Base-by-base conservation (phyloP, 495 filamentous ascomycete species). In the Parachaetomium inaequale region DNA sequence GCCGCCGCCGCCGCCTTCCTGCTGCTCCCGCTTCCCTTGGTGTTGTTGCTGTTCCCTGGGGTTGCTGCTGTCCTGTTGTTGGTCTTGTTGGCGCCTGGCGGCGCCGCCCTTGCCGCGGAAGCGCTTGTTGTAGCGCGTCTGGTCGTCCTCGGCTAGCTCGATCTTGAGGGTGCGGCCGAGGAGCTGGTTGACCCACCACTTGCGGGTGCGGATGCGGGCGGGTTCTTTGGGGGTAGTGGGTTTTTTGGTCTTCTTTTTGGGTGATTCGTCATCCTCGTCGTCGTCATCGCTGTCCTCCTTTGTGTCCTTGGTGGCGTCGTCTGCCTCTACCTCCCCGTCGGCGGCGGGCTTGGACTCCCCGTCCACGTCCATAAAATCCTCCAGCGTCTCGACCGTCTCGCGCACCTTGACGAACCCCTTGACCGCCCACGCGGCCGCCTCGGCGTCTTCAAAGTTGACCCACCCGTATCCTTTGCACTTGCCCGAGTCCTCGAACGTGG, bases 381-480 rank as follows among this genome's bases (percentile, higher is more conserved):
- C 82, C 49, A 84, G 70, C 23, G 76, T 78, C 32, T 78, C 76
- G 21, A 79, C 71, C 32, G 73, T 80, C 58, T 90, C 85, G 60
- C 80, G 78, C 45, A 87, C 76, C 67, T 84, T 80, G 51, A 92
- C 81, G 69, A 84, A 96, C 2, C 95, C 95, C 63, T 84, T 87
- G 65, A 96, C 91, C 8, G 92, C 94, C 68, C 83, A 85, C 66
- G 85, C 79, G 0, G 89, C 91, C 0, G 87, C 83, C 21, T 88
- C 86, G 19, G 91, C 64, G 26, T 91, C 86, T 70, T 87, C 86
- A 76, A 98, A 99, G 42, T 88, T 87, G 51, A 98, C 85, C 90
- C 94, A 98, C 21, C 87, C 93, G 79, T 90, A 99, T 1, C 94
- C 94, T 78, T 97, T 97, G 79, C 95, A 98, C 78, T 98, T 98